phyloP scores from a whole-genome alignment of 352 stramenopile species.

The Phytophthora quininea region DNA sequence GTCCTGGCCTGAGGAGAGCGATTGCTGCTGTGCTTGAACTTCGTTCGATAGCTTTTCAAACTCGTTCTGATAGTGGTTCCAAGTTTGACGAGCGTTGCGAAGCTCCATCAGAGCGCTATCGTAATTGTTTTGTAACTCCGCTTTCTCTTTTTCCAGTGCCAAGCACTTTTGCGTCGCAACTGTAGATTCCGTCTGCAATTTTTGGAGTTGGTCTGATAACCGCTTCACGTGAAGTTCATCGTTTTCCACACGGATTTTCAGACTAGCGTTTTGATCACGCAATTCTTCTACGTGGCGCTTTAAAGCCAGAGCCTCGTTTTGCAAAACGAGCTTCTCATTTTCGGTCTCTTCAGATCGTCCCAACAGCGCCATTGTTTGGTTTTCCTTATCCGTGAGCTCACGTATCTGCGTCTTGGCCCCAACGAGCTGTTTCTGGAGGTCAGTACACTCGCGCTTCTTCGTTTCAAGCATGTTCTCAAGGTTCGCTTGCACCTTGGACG shows the following conservation, averaged over 20 bases:
- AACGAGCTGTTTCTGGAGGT: conserved; percentile 48
- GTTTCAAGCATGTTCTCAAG: conserved; percentile 53
- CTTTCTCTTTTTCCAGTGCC: conserved; percentile 58
- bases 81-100: conserved; percentile 61
- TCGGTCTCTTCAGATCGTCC: conserved; percentile 60
- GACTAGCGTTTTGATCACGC: conserved; percentile 61
- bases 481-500: conserved; percentile 45
- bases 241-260: conserved; percentile 63
- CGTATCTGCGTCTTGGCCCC: conserved; percentile 58
- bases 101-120: conserved; percentile 59
- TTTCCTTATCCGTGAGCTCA: conserved; percentile 44
- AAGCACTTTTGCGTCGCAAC: conserved; percentile 40
- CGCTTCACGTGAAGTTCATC: conserved; percentile 48
- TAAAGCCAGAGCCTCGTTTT: conserved; percentile 64
- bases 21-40: conserved; percentile 61
- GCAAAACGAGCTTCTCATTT: conserved; percentile 68
- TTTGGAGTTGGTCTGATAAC: conserved; percentile 55
- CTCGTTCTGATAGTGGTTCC: conserved; percentile 74
- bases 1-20: conserved; percentile 57
- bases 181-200: conserved; percentile 48
- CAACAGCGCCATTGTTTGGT: conserved; percentile 44
- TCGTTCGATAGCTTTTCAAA: conserved; percentile 79
- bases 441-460: conserved; percentile 57
- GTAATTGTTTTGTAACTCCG: conserved; percentile 59
- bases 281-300: conserved; percentile 70